Evolutionary conservation across 1,284 basidiomycete genomes (phyloP), one percentile per base, ranked within the genome.

Genomic region (Mycosarcoma maydis): DNA sequence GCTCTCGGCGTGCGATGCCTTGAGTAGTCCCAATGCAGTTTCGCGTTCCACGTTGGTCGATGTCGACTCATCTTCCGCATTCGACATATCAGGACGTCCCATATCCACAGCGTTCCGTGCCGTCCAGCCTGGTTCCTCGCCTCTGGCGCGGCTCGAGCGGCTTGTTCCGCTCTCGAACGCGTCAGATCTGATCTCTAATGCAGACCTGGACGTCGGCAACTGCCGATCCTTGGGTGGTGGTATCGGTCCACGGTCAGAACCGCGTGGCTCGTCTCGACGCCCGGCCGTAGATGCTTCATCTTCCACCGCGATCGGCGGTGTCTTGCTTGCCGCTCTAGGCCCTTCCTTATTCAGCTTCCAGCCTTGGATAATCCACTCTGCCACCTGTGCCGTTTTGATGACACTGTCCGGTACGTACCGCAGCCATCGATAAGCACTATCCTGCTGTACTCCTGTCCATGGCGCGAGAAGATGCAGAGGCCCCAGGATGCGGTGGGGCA

Each of bases 361-460:
- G 0, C 91, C 90, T 79, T 96, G 92, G 46, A 98, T 85, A 81
- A 90, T 92, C 94, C 94, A 98, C 77, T 98, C 95, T 0, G 95
- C 95, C 4, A 92, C 92, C 78, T 96, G 93, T 0, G 94, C 95
- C 0, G 93, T 94, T 84, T 91, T 93, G 74, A 98, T 86, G 37
- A 98, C 87, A 19, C 91, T 89, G 64, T 92, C 93, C 0, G 95
- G 95, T 1, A 98, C 90, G 80, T 94, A 98, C 81, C 94, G 95
- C 57, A 98, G 86, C 93, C 94, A 97, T 79, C 91, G 94, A 84
- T 96, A 98, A 17, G 93, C 89, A 74, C 87, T 90, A 80, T 94
- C 94, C 33, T 84, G 82, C 41, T 89, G 89, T 33, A 91, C 88
- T 22, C 91, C 90, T 17, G 97, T 92, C 95, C 95, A 98, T n/a